A percentile compares a stretch with the other conserved stretches of the same genome.
Evolutionary conservation across 2,329 filamentous ascomycete genomes (phyloP).

Genomic region (Xylariomycetidae sp.): DNA sequence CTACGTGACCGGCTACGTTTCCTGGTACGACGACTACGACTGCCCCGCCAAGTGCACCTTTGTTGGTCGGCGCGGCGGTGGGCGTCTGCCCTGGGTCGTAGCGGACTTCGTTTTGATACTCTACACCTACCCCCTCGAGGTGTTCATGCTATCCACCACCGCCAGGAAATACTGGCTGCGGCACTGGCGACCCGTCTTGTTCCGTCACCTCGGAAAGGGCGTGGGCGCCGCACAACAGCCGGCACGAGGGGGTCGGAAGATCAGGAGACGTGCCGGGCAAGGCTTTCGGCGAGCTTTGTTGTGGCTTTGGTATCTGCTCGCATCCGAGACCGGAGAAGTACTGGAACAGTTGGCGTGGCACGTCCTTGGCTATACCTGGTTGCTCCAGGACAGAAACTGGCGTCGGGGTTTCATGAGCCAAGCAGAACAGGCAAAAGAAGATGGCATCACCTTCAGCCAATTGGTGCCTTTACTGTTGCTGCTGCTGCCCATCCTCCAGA

Average conservation of each 20-base stretch:
- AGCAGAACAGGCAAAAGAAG: background rate
- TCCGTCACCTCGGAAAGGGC: background rate
- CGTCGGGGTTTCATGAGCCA: background rate
- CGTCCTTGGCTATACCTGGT: background rate
- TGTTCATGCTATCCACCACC: background rate
- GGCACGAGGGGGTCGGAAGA: background rate
- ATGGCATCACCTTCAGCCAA: background rate
- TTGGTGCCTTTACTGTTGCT: background rate
- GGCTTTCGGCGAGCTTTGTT: background rate
- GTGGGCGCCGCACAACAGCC: background rate
- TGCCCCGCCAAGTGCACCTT: constrained; percentile 6
- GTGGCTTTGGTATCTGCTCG: background rate
- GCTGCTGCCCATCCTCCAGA: background rate
- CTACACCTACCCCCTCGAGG: background rate
- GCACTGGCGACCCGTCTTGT: background rate
- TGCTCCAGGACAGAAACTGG: background rate
- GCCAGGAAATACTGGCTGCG: background rate
- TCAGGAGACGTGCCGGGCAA: no score
- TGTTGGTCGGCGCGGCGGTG: background rate
- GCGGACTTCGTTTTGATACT: constrained; percentile 2
- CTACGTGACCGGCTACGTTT: constrained; percentile 2
- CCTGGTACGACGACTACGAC: constrained; percentile 4
- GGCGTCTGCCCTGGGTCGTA: constrained; percentile 1
- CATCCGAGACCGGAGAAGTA: background rate
- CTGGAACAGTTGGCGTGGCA: background rate